These are phyloP conservation scores for Gracilaria gracilis DNA, from an alignment of 23 red algal genomes.

Conservation along the genomic window DNA sequence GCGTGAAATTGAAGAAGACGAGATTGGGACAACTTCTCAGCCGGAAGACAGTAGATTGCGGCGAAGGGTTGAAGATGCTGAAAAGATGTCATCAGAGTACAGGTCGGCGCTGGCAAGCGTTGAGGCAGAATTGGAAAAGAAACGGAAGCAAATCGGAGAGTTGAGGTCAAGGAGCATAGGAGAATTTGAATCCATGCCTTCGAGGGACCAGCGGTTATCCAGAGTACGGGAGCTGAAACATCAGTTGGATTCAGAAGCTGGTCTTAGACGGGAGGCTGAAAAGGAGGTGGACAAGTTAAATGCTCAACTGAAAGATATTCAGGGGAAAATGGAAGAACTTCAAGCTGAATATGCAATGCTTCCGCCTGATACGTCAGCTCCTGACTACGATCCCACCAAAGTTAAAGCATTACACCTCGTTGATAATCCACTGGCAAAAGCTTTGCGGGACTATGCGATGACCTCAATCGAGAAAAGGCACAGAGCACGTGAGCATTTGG, in stretches of 20 bases:
- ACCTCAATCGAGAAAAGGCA: background rate
- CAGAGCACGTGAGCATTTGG: constrained; percentile 2
- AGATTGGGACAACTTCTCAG: background rate
- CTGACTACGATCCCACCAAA: constrained; percentile 45
- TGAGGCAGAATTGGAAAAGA: constrained; percentile 8
- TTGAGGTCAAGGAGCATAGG: background rate
- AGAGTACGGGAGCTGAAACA: background rate
- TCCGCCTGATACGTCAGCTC: constrained; percentile 12
- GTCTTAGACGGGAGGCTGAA: background rate
- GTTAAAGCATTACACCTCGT: constrained; percentile 61
- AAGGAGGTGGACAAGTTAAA: background rate
- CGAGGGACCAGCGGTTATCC: background rate
- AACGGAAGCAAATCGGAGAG: constrained; percentile 9
- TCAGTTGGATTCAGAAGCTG: background rate
- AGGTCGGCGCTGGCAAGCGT: background rate
- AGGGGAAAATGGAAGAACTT: background rate
- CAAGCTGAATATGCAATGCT: constrained; percentile 22
- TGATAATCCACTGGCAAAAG: constrained; percentile 35
- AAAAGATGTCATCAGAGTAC: constrained; percentile 3
- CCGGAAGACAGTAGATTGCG: background rate
- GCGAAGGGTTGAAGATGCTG: background rate
- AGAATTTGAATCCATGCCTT: background rate
- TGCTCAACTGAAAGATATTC: background rate
- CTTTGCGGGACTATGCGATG: constrained; percentile 28
- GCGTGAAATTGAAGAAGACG: constrained; percentile 32